Evolutionary conservation across 2,329 filamentous ascomycete species (phyloP).

Genomic region (Trichoderma lentiforme): DNA sequence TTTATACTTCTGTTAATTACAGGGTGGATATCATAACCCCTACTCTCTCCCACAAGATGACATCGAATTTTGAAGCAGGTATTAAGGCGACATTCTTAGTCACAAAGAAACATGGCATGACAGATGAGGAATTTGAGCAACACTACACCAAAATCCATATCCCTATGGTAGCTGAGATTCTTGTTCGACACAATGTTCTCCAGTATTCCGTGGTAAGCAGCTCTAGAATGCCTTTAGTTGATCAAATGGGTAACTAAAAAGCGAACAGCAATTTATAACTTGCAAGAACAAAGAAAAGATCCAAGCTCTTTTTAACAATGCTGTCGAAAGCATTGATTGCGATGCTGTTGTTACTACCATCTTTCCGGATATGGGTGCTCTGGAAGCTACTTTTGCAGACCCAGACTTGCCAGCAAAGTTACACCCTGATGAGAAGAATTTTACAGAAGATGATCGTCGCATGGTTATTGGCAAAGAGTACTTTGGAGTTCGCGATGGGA

Average conservation of each 20-base stretch:
- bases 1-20: neutral
- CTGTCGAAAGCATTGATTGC: neutral
- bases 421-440: neutral
- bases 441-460: neutral
- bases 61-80: neutral
- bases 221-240: neutral
- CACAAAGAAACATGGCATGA: constrained; percentile 5
- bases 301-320: neutral
- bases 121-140: constrained; percentile 1
- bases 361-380: neutral
- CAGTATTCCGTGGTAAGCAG: neutral
- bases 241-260: neutral
- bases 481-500: neutral
- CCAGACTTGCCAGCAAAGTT: neutral
- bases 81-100: neutral
- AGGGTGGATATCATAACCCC: neutral
- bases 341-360: neutral
- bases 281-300: neutral
- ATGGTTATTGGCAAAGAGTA: neutral
- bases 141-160: neutral
- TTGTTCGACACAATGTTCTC: neutral
- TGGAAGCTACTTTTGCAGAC: neutral
- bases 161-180: neutral
- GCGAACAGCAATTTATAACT: neutral
- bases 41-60: neutral